A percentile compares a stretch with the other conserved stretches of the same genome.
Conservation (phyloP, 192 early-diverging fungal genomes). For the Cetraspora pellucida region DNA sequence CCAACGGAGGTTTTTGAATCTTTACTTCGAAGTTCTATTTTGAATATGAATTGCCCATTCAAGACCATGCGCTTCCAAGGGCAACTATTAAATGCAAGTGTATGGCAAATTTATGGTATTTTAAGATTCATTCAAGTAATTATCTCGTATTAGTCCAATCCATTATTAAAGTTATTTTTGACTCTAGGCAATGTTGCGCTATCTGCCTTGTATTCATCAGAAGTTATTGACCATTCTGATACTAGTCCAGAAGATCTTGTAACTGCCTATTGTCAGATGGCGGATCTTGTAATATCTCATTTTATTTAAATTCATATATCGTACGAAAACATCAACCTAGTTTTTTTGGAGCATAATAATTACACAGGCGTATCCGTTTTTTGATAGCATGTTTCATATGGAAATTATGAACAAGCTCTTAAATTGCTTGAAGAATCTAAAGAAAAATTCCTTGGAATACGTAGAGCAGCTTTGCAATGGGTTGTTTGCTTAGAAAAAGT, state of each 20-base stretch:
- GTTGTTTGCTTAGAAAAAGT: constrained; percentile 24
- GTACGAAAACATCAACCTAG: background rate
- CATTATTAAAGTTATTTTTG: background rate
- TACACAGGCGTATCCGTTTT: background rate
- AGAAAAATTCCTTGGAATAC: constrained; percentile 10
- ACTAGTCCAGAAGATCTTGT: constrained; percentile 26
- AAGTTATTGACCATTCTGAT: background rate
- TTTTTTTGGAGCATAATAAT: background rate
- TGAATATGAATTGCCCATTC: constrained; percentile 23
- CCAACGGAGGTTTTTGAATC: constrained; percentile 31
- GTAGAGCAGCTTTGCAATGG: constrained; percentile 17
- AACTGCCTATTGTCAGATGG: constrained; percentile 29
- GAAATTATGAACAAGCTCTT: constrained; percentile 27
- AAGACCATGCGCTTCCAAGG: constrained; percentile 12
- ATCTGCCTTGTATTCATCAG: constrained; percentile 14
- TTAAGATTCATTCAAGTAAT: background rate
- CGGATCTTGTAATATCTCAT: constrained; percentile 13
- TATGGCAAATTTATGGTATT: constrained; percentile 33
- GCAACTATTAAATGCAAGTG: constrained; percentile 18
- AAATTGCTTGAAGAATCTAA: constrained; percentile 15
- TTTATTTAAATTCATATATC: background rate
- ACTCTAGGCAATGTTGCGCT: background rate
- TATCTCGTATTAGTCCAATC: background rate
- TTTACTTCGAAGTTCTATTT: constrained; percentile 20
- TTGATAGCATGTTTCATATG: constrained; percentile 23